Conservation (phyloP, 148 eudicot species). For the Rhododendron kiyosumense region DNA sequence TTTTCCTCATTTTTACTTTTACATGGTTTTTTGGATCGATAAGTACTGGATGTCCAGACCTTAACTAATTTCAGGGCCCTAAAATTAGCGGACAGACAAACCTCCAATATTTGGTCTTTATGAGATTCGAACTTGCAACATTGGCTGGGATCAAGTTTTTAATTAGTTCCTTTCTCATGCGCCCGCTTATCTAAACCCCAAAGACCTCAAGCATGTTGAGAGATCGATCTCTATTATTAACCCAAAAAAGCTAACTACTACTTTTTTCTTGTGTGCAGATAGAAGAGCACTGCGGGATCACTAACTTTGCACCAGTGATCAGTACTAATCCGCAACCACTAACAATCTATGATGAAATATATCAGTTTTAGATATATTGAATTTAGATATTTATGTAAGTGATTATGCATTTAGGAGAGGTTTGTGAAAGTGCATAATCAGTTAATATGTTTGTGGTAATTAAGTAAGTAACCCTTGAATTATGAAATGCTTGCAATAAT, state of each 20-base stretch:
- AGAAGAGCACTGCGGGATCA: slow-evolving; percentile 44
- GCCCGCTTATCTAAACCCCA: no score
- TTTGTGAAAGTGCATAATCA: not conserved
- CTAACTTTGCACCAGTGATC: slow-evolving; percentile 33
- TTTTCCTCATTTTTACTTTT: not conserved
- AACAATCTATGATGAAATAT: slow-evolving; percentile 47
- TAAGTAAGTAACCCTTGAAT: not conserved
- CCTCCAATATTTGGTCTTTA: no score
- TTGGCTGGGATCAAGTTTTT: no score
- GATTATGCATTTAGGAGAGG: not conserved
- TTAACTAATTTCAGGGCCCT: not conserved
- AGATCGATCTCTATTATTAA: not conserved
- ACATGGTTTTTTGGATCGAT: not conserved
- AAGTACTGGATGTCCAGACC: no score
- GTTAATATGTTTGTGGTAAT: not conserved
- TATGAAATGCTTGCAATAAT: not conserved
- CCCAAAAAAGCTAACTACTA: not conserved
- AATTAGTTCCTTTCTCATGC: no score
- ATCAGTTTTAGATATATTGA: slow-evolving; percentile 36
- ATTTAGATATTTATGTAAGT: not conserved
- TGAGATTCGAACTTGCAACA: not conserved
- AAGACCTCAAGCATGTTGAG: no score
- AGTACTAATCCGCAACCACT: slow-evolving; percentile 42
- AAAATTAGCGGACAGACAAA: no score
- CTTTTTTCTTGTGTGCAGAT: slow-evolving; percentile 29